Conservation (phyloP, 139 green algal species). For the Picochlorum sp. region DNA sequence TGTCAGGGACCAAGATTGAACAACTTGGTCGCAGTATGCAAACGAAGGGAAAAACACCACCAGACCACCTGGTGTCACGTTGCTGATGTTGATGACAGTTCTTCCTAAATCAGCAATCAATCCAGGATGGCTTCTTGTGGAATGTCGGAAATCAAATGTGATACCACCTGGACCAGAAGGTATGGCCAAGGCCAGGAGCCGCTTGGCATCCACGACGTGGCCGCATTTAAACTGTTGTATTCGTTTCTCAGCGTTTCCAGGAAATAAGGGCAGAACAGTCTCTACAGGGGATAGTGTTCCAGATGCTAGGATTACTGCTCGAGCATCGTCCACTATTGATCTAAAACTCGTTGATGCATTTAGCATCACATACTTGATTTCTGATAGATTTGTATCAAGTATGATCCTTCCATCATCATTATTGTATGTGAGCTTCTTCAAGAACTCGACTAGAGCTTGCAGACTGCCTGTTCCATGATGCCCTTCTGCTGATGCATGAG, state of each 20-base stretch:
- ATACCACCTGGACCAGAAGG: conserved; percentile 45
- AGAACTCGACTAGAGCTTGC: conserved; percentile 63
- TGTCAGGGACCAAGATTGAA: conserved; percentile 42
- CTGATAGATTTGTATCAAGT: conserved; percentile 25
- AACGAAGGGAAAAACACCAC: conserved; percentile 92
- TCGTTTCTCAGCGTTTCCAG: conserved; percentile 12
- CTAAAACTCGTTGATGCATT: conserved; percentile 78
- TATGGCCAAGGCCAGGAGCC: conserved; percentile 27
- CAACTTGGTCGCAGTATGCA: conserved; percentile 50
- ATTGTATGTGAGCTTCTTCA: conserved; percentile 66
- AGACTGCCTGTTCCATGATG: conserved; percentile 24
- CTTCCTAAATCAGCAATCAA: conserved; percentile 65
- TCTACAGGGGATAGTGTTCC: conserved; percentile 80
- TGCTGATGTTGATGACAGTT: conserved; percentile 62
- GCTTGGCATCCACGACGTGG: conserved; percentile 63
- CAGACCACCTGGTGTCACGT: conserved; percentile 44
- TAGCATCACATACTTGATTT: conserved; percentile 75
- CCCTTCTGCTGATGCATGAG: conserved; percentile 5
- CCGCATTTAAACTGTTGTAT: conserved; percentile 72
- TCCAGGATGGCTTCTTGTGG: conserved; percentile 10
- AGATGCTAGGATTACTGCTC: conserved; percentile 77
- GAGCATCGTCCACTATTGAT: conserved; percentile 36
- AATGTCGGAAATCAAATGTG: conserved; percentile 57
- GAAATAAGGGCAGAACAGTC: conserved; percentile 50
- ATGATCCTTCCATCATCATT: conserved; percentile 81